Conservation (phyloP, 345 rosid species). For the Rhodomyrtus tomentosa region DNA sequence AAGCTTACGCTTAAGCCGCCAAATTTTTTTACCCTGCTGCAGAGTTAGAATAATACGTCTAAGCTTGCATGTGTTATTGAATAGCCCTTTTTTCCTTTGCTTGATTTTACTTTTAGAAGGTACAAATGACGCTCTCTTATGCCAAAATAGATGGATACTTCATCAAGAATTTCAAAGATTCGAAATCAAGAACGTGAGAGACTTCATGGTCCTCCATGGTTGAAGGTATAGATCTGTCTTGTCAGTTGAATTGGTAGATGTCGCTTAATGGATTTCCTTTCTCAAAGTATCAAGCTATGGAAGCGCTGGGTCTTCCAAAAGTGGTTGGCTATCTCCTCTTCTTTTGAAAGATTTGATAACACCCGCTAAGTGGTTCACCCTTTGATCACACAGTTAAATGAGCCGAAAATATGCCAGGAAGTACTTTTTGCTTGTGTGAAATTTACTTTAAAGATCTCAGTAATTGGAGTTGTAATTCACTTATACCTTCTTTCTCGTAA, state of each 20-base stretch:
- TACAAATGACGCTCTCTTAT: slow-evolving; percentile 10
- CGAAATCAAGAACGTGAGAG: slow-evolving; percentile 84
- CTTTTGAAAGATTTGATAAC: neutral
- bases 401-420: neutral
- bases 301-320: neutral
- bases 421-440: neutral
- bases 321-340: neutral
- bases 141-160: slow-evolving; percentile 90
- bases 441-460: neutral
- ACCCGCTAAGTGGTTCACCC: neutral
- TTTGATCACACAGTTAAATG: neutral
- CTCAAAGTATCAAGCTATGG: neutral
- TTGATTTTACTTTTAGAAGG: neutral
- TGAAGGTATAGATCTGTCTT: slow-evolving; percentile 43
- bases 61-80: neutral
- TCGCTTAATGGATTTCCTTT: neutral
- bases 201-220: slow-evolving; percentile 93
- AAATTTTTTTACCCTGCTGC: neutral
- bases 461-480: neutral
- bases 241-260: neutral
- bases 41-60: neutral
- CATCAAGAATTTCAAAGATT: slow-evolving; percentile 95
- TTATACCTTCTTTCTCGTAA: neutral
- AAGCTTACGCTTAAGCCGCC: neutral
- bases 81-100: neutral